Evolutionary conservation across 352 stramenopile genomes (phyloP).

Genomic region (Phytopythium boreale): DNA sequence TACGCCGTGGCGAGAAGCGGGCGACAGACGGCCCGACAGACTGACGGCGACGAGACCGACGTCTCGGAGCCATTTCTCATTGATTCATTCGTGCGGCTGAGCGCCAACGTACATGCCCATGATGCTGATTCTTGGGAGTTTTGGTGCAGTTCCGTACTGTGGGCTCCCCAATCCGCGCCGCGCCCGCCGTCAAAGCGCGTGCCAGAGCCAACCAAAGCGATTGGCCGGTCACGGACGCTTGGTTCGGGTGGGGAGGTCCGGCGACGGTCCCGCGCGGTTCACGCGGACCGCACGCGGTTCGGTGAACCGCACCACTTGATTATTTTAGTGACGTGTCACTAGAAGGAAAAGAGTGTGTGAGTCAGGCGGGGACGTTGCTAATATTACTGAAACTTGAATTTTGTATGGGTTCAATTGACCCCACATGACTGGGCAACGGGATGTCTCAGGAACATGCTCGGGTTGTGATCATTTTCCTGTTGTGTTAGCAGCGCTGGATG

Average conservation of each 20-base stretch:
- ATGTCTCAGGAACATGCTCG: too few species aligned
- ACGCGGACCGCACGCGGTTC: not conserved
- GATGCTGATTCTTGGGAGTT: constrained; percentile 66
- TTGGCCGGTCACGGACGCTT: not conserved
- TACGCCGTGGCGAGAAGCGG: not conserved
- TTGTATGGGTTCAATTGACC: too few species aligned
- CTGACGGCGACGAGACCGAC: too few species aligned
- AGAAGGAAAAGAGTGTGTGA: not conserved
- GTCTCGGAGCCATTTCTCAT: too few species aligned
- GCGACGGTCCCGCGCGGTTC: not conserved
- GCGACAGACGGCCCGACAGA: not conserved
- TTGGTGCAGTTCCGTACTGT: constrained; percentile 88
- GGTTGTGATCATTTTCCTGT: too few species aligned
- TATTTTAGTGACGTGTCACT: not conserved
- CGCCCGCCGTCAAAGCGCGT: constrained; percentile 28
- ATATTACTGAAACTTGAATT: too few species aligned
- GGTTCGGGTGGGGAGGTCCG: not conserved
- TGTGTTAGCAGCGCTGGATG: too few species aligned
- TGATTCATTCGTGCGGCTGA: too few species aligned
- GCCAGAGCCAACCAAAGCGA: constrained; percentile 70
- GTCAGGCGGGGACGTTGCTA: too few species aligned
- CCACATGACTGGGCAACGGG: too few species aligned
- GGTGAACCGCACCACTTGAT: not conserved
- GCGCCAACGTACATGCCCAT: constrained; percentile 81
- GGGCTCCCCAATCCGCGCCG: constrained; percentile 14